Base-by-base conservation (phyloP, 495 filamentous ascomycete species). In the Aspergillus indologenus region DNA sequence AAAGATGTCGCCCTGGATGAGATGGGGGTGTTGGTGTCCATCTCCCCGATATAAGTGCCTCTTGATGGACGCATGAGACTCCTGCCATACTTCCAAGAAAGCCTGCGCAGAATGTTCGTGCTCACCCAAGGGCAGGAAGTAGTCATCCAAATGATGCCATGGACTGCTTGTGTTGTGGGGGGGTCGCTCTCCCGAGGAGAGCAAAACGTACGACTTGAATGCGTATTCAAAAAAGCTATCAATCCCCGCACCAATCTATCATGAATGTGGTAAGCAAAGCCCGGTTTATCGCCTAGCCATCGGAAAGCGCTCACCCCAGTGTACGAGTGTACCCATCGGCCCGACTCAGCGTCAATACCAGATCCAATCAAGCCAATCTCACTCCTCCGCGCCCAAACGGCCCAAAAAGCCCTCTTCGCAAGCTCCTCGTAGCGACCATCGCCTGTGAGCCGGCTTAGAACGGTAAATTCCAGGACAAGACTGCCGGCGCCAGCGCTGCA, bases 201-300 rank as follows among this genome's bases (percentile, higher is more conserved):
- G 83, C 9, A 98, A 74, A 60, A 98, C 88, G 62, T 95, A 86
- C 2, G 92, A 89, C 68, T 98, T 98, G 68, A 96, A 81, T 1
- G 94, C 94, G 68, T 98, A 98, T 75, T 98, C 94, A 65, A 93
- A 98, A 74, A 98, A 98, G 74, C 92, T 96, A 71, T 98, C 94
- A 62, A 95, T 88, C 18, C 94, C 95, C 1, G 94, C 94, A 42
- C 94, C 94, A 65, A 98, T 93, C 80, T 79, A 53, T 23, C 15
- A 31, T 31, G 8, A n/a, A 49, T 57, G 47, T 71, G 67, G 17
- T 54, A 21, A 45, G n/a, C 21, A 2, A 31, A 18, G 23, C 48
- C 2, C 15, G 22, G 34, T 11, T 9, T 11, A 31, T 26, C 15
- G 14, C 19, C 12, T 18, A n/a, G 2, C 1, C 5, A 14, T 18